phyloP scores from a whole-genome alignment of 139 green algal species.

The Micromonas pusilla region DNA sequence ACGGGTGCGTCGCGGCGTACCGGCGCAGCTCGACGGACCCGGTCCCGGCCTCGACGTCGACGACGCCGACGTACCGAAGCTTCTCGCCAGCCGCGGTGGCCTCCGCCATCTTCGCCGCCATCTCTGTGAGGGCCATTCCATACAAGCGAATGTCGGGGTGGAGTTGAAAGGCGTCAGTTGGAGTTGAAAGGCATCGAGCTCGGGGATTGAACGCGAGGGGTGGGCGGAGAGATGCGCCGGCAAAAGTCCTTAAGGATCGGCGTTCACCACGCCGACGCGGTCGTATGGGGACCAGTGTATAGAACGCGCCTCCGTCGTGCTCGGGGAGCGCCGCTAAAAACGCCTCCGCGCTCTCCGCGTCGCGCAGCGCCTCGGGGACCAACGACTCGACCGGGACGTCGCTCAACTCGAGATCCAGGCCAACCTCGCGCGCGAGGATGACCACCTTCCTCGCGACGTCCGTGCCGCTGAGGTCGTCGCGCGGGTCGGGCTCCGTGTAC shows the following conservation, averaged over 20 bases:
- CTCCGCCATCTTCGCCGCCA: constrained; percentile 54
- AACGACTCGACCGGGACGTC: constrained; percentile 80
- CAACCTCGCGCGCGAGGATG: constrained; percentile 81
- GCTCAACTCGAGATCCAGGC: constrained; percentile 74
- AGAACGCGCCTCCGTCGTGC: constrained; percentile 78
- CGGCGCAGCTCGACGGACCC: constrained; percentile 77
- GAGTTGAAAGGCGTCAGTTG: too few species aligned
- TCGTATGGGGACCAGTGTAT: too few species aligned
- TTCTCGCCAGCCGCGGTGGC: constrained; percentile 76
- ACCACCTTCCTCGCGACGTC: constrained; percentile 93
- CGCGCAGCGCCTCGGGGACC: constrained; percentile 66
- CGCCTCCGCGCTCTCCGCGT: constrained; percentile 45
- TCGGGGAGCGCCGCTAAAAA: constrained; percentile 82
- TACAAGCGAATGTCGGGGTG: too few species aligned
- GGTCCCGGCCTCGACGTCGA: constrained; percentile 62
- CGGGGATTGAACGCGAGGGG: too few species aligned
- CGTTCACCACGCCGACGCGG: too few species aligned
- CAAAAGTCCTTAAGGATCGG: too few species aligned
- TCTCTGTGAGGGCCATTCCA: too few species aligned
- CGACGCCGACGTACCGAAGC: constrained; percentile 86
- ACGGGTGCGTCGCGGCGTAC: constrained; percentile 80
- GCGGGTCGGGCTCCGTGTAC: constrained; percentile 93
- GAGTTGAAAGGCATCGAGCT: too few species aligned
- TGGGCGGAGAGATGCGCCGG: too few species aligned
- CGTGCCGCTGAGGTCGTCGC: constrained; percentile 84